phyloP scores from a whole-genome alignment of 2,329 filamentous ascomycete genomes.

The Sphaceloma murrayae region DNA sequence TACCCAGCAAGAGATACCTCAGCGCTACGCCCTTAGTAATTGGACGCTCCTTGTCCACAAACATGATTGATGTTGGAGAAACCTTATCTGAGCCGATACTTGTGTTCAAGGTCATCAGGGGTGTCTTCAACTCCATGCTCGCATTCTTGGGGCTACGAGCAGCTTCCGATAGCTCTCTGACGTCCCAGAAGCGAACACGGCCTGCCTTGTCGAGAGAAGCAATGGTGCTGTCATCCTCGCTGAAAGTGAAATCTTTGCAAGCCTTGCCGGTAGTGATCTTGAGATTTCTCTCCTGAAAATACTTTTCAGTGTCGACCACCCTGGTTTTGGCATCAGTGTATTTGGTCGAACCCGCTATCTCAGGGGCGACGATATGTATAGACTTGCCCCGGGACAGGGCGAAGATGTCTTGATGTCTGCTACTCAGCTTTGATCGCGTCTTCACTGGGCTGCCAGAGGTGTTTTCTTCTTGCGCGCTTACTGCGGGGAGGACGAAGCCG shows the following conservation, averaged over 20 bases:
- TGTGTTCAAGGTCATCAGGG: slow-evolving; percentile 76
- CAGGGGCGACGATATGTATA: slow-evolving; percentile 73
- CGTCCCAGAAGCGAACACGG: slow-evolving; percentile 96
- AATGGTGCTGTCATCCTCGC: slow-evolving; percentile 88
- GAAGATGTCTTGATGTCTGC: slow-evolving; percentile 83
- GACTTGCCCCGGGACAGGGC: slow-evolving; percentile 92
- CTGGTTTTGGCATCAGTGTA: slow-evolving; percentile 46
- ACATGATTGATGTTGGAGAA: slow-evolving; percentile 90
- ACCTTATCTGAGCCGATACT: slow-evolving; percentile 85
- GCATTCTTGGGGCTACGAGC: slow-evolving; percentile 36
- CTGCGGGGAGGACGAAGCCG: slow-evolving; percentile 81
- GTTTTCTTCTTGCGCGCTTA: slow-evolving; percentile 77
- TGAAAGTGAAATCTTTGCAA: slow-evolving; percentile 96
- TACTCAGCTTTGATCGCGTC: slow-evolving; percentile 85
- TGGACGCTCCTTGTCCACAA: slow-evolving; percentile 91
- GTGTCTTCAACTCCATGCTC: slow-evolving; percentile 69
- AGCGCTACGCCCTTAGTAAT: slow-evolving; percentile 84
- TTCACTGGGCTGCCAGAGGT: slow-evolving; percentile 86
- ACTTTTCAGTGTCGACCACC: slow-evolving; percentile 74
- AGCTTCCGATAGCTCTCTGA: slow-evolving; percentile 60
- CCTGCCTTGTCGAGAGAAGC: slow-evolving; percentile 96
- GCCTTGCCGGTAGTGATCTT: slow-evolving; percentile 97
- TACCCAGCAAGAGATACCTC: slow-evolving; percentile 90
- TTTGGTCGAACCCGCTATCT: slow-evolving; percentile 41
- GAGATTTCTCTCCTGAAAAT: slow-evolving; percentile 74